These are phyloP conservation scores for Podospora appendiculata DNA, from an alignment of 495 filamentous ascomycete species.

Conservation along the genomic window DNA sequence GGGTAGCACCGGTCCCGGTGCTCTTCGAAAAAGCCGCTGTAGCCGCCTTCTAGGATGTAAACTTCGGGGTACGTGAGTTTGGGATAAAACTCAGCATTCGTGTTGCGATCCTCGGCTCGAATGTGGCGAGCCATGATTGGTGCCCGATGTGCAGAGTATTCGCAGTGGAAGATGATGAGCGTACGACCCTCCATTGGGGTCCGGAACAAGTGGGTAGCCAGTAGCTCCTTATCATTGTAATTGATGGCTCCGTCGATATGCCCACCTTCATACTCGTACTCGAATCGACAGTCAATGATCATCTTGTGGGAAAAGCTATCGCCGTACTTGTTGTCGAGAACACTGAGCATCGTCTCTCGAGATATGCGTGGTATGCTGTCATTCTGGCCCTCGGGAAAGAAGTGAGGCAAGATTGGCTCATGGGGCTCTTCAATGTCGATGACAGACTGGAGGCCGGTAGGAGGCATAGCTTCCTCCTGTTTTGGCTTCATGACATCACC, in stretches of 20 bases:
- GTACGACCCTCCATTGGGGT: conserved; percentile 56
- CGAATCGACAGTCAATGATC: conserved; percentile 94
- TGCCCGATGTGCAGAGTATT: conserved; percentile 96
- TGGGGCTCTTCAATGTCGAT: conserved; percentile 66
- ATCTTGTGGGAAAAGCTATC: conserved; percentile 66
- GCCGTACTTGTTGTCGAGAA: conserved; percentile 81
- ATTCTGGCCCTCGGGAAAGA: conserved; percentile 69
- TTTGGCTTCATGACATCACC: conserved; percentile 73
- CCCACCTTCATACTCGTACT: conserved; percentile 96
- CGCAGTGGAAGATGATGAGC: conserved; percentile 89
- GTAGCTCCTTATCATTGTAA: conserved; percentile 86
- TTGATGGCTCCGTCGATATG: conserved; percentile 92
- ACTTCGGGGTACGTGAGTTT: conserved; percentile 86
- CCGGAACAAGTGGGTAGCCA: conserved; percentile 71
- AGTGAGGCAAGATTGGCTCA: conserved; percentile 72
- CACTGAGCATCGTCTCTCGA: conserved; percentile 64
- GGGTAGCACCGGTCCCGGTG: conserved; percentile 77
- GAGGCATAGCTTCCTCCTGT: conserved; percentile 46
- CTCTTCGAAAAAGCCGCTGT: conserved; percentile 80
- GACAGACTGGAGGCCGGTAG: conserved; percentile 52
- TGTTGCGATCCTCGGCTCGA: conserved; percentile 73
- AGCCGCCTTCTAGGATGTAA: conserved; percentile 95
- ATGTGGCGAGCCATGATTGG: conserved; percentile 91
- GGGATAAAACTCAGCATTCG: conserved; percentile 79
- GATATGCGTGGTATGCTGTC: conserved; percentile 84